Base-by-base conservation (phyloP, 306 rosid species). In the Malus fusca region DNA sequence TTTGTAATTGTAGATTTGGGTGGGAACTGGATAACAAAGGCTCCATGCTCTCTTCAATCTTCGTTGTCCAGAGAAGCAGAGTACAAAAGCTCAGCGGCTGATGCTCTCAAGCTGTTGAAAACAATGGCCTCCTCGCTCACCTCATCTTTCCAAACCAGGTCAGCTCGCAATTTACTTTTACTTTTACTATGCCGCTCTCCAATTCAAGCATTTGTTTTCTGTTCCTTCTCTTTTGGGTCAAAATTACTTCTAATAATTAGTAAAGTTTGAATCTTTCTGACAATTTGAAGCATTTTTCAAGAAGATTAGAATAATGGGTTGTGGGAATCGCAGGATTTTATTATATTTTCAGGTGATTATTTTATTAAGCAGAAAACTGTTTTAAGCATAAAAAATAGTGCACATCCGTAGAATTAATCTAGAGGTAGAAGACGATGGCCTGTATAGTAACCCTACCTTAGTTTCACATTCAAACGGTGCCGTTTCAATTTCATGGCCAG, bases 11-110 rank as follows among this genome's bases (percentile, higher is more conserved):
- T 8, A 15, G 6, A 59, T 40, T 18, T 15, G 76, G 35, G 19
- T 48, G 37, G 76, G 67, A 72, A 73, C 10, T 40, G 68, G 76
- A 73, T 59, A 59, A 65, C 75, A 51, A 72, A 35, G 8, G 40
- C 2, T 1, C 8, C 40, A 35, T 6, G 8, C 40, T 35, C 6
- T 6, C 40, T 35, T 35, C 40, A 35, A 35, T 6, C 40, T 6
- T 35, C 8, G 6, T 35, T 6, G 40, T 35, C 40, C 40, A 6
- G 40, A 35, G 40, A 1, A 35, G 40, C 2, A 35, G 40, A 35
- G 40, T 35, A 35, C 8, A 35, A 35, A 1, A 7, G 35, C 35
- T 33, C 40, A 35, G 40, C 40, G 40, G 40, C 8, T 35, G 40
- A 6, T 6, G 8, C 40, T 35, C 2, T 35, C 40, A 6, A 6